These are phyloP conservation scores for Lunularia cruciata DNA, from an alignment of 225 moss, liverwort and hornwort species.

Conservation along the genomic window DNA sequence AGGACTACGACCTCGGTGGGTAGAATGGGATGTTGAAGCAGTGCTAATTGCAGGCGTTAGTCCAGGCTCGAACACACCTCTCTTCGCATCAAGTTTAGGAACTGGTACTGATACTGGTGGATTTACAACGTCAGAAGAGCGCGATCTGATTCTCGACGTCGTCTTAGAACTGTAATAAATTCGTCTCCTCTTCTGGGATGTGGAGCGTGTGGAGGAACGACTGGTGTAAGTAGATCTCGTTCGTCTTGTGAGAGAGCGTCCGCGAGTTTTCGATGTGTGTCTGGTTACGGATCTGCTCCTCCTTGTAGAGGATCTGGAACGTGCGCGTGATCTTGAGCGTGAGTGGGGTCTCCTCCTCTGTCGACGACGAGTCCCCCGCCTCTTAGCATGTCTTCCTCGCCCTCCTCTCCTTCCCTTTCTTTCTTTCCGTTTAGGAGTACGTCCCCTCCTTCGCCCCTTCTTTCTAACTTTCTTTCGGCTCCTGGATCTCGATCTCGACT, in stretches of 20 bases:
- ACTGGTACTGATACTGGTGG: not conserved
- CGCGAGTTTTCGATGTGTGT: not conserved
- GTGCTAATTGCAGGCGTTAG: not conserved
- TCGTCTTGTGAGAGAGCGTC: conserved; percentile 1
- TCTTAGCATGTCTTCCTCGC: not conserved
- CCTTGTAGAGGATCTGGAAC: not conserved
- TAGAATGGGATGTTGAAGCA: not conserved
- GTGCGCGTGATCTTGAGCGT: not conserved
- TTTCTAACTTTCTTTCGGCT: not conserved
- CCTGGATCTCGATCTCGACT: not conserved
- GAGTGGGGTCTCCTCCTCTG: not conserved
- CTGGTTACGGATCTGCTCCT: not conserved
- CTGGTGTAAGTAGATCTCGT: not conserved
- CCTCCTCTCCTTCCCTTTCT: not conserved
- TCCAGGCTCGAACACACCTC: conserved; percentile 5
- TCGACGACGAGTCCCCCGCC: not conserved
- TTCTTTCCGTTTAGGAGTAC: not conserved
- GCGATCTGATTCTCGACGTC: not conserved
- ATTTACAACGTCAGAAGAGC: not conserved
- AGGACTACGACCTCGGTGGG: not conserved
- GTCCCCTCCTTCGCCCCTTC: not conserved
- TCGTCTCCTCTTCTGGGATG: conserved; percentile 6
- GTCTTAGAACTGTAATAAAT: not conserved
- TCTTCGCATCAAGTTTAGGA: not conserved
- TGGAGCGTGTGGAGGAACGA: not conserved